Conservation (phyloP, 306 rosid genomes). For the Pterocarpus macrocarpus region DNA sequence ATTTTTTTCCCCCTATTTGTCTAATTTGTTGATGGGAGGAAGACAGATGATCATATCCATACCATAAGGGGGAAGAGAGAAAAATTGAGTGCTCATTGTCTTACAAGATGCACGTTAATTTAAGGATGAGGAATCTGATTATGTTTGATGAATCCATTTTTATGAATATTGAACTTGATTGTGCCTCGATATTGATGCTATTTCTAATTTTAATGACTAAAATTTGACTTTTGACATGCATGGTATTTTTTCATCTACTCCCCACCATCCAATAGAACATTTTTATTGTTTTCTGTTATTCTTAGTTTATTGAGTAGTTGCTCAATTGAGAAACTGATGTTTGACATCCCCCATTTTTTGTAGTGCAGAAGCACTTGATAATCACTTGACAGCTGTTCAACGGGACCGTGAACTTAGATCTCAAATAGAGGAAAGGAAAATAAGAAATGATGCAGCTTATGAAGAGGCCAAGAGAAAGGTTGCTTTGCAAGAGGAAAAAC, state of each 20-base stretch:
- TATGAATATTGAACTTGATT: constrained; percentile 35
- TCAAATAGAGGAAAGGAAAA: constrained; percentile 91
- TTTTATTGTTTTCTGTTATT: constrained; percentile 7
- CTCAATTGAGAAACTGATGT: constrained; percentile 42
- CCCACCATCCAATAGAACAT: too few relatives aligned
- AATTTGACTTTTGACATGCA: not conserved
- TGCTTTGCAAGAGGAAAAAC: constrained; percentile 82
- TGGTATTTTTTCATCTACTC: constrained; percentile 26
- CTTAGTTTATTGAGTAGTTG: constrained; percentile 11
- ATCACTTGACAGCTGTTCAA: constrained; percentile 89
- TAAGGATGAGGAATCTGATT: constrained; percentile 42
- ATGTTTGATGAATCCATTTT: constrained; percentile 32
- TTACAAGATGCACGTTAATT: not conserved
- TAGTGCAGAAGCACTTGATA: constrained; percentile 93
- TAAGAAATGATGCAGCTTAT: constrained; percentile 86
- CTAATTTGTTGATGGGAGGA: constrained; percentile 17
- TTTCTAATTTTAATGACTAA: constrained; percentile 41
- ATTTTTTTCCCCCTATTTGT: not conserved
- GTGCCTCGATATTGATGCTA: constrained; percentile 17
- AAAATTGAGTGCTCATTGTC: not conserved
- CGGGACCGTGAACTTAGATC: constrained; percentile 82
- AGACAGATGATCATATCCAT: not conserved
- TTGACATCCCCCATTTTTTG: constrained; percentile 44
- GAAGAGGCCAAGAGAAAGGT: constrained; percentile 91
- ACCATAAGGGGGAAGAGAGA: not conserved